Base-by-base conservation (phyloP, 805 yeast genomes). In the Myxozyma neotropica region DNA sequence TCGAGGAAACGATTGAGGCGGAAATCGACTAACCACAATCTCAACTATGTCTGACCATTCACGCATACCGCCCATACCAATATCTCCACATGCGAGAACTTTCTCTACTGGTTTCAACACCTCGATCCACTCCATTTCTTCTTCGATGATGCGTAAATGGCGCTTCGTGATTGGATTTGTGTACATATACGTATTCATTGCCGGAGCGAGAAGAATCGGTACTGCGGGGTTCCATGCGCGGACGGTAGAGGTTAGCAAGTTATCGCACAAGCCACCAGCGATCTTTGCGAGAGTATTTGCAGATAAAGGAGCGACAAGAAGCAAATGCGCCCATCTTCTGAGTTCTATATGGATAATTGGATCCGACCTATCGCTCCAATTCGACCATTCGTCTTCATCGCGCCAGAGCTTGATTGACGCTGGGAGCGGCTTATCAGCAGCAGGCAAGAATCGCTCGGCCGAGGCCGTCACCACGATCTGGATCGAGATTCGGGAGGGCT, bases 11-110 rank as follows among this genome's bases (percentile, higher is more conserved):
- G 6, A 17, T 23, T 31, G 6, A 5, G 64, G 63, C 24, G 65
- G 58, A 27, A 91, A 76, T 70, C 86, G 87, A 74, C 85, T 78
- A 21, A 88, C 95, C 50, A 89, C 80, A 68, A 85, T 84, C 71
- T 91, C 95, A 19, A 91, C 96, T 68, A 94, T 87, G 72, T 92
- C 97, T 72, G 89, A 88, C 84, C 95, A 90, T 68, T 94, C 98
- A 86, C 92, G 87, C 98, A 94, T 94, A 55, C 99, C 98, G 50
- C 99, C 98, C 90, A 94, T 88, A n/a, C 98, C 98, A 57, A 94
- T 91, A 68, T 93, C 98, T 62, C 99, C 98, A 76, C 92, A 90
- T 43, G 89, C 90, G 70, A 88, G 84, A 4, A 93, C 96, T 73
- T 93, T 93, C 73, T 93, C 99, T 24, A 91, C 90, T 0, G 99